Conservation (phyloP, 345 rosid species). For the Salix arbutifolia region DNA sequence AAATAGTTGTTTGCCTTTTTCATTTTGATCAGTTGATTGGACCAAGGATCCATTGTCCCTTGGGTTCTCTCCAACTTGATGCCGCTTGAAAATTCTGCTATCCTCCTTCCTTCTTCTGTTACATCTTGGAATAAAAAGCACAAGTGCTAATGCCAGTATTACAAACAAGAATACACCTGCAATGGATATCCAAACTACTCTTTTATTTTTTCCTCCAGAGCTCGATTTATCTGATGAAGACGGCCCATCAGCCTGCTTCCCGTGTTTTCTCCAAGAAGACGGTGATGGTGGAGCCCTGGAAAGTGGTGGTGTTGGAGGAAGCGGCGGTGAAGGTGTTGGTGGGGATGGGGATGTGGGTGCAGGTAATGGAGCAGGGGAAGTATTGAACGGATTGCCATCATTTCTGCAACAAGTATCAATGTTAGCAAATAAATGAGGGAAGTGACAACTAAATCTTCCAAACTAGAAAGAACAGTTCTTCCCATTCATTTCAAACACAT, state of each 20-base stretch:
- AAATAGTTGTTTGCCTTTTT: conserved; percentile 51
- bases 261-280: conserved; percentile 34
- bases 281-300: conserved; percentile 33
- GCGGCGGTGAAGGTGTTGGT: conserved; percentile 37
- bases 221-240: conserved; percentile 46
- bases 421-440: conserved; percentile 7
- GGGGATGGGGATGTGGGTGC: conserved; percentile 40
- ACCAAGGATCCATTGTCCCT: conserved; percentile 38
- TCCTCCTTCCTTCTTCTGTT: conserved; percentile 46
- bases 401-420: conserved; percentile 46
- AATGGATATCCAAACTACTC: conserved; percentile 68
- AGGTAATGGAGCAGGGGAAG: conserved; percentile 46
- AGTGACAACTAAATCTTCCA: neutral
- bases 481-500: neutral
- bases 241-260: conserved; percentile 58
- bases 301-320: conserved; percentile 2
- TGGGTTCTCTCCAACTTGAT: conserved; percentile 61
- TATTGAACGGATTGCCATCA: conserved; percentile 79
- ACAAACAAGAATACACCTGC: conserved; percentile 54
- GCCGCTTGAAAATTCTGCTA: conserved; percentile 48
- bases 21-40: conserved; percentile 44
- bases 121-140: conserved; percentile 55
- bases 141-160: conserved; percentile 47
- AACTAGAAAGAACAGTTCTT: neutral
- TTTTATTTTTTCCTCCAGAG: conserved; percentile 47